Evolutionary conservation across 176 grass and related monocot genomes (phyloP).

Genomic region (Aegilops umbellulata): DNA sequence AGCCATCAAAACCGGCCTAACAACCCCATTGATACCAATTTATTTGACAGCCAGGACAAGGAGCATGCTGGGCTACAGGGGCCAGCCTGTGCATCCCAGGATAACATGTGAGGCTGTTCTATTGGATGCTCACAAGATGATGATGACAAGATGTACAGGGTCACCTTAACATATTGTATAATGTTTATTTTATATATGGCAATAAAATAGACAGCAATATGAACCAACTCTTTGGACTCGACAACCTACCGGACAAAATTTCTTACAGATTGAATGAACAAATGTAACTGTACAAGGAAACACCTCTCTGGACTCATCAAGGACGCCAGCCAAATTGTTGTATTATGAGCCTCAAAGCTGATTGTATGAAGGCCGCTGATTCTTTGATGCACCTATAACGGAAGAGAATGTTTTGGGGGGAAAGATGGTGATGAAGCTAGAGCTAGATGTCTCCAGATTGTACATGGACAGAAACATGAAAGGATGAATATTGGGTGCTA

Average conservation of each 20-base stretch:
- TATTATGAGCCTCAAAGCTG: conserved; percentile 21
- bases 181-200: conserved; percentile 32
- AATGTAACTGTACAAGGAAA: conserved; percentile 80
- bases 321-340: conserved; percentile 1
- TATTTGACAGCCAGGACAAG: conserved; percentile 33
- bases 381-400: conserved; percentile 30
- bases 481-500: conserved; percentile 28
- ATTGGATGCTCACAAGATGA: conserved; percentile 40
- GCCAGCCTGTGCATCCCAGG: conserved; percentile 46
- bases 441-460: conserved; percentile 37
- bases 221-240: conserved; percentile 19
- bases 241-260: conserved; percentile 57
- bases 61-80: conserved; percentile 17
- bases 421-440: conserved; percentile 8
- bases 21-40: conserved; percentile 43
- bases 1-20: conserved; percentile 28
- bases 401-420: conserved; percentile 42
- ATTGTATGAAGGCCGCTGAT: not conserved
- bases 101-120: conserved; percentile 38
- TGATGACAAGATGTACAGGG: conserved; percentile 36
- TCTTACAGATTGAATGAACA: conserved; percentile 90
- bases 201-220: conserved; percentile 31
- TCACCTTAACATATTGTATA: conserved; percentile 6
- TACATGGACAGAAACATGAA: conserved; percentile 38
- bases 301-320: conserved; percentile 9